These are phyloP conservation scores for Daldinia vernicosa DNA, from an alignment of 495 filamentous ascomycete genomes.

Conservation along the genomic window DNA sequence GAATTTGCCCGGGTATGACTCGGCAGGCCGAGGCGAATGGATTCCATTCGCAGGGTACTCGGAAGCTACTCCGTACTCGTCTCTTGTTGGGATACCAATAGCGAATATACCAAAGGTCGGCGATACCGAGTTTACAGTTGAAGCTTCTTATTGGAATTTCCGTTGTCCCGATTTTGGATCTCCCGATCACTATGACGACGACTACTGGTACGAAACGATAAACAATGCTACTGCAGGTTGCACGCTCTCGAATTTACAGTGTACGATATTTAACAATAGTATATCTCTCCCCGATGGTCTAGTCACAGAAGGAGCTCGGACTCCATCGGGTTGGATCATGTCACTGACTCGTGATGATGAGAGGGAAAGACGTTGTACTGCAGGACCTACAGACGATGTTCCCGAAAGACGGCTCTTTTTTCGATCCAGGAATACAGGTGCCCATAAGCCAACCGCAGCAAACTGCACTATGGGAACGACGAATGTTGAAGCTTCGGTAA, in stretches of 20 bases:
- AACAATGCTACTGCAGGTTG: not conserved
- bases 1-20: not conserved
- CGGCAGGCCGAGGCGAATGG: not conserved
- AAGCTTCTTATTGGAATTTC: slow-evolving; percentile 3
- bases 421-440: not conserved
- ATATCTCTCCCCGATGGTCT: not conserved
- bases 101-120: not conserved
- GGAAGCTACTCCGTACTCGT: slow-evolving; percentile 1
- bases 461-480: slow-evolving; percentile 3
- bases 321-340: not conserved
- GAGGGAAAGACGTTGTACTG: not conserved
- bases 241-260: not conserved
- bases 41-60: not conserved
- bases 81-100: slow-evolving; percentile 4
- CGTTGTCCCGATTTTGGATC: not conserved
- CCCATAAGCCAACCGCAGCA: slow-evolving; percentile 1
- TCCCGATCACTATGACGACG: not conserved
- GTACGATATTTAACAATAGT: not conserved
- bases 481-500: not conserved
- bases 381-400: not conserved
- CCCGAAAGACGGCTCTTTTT: not conserved
- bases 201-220: not conserved
- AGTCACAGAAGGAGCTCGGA: not conserved
- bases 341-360: slow-evolving; percentile 4
- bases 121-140: not conserved